Evolutionary conservation across 2,329 filamentous ascomycete species (phyloP), one percentile per base, ranked within the genome.

Genomic region (Cercospora sp.): DNA sequence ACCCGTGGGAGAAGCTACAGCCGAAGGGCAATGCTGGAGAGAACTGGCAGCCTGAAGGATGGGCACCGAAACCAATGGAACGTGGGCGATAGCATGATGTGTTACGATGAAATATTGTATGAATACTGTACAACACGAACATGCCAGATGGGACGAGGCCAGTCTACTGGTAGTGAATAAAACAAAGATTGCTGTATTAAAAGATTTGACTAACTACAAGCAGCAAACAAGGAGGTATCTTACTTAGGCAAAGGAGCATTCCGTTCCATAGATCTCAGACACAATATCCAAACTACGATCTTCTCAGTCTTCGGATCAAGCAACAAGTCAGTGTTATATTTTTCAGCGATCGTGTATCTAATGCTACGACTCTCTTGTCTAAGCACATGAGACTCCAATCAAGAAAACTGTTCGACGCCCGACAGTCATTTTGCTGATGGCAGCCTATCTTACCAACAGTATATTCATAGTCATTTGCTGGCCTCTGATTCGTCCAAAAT

Each of bases 31-130:
- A 77, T 30, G 79, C 80, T 10, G 77, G 81, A 23, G 80, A 84
- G 64, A 80, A 80, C 7, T 84, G 80, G 81, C 82, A 84, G 75
- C 83, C 83, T 1, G 73, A 80, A 65, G 73, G 74, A 10, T 85
- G 83, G 83, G 78, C 78, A 18, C 83, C 82, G 31, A 78, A 76
- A 13, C 78, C 78, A 18, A 76, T 78, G 57, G 76, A 74, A 58
- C 53, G 78, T 67, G 74, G 78, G 64, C 73, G 64, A 70, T 63
- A 45, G 51, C 51, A 36, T 6, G 42, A 65, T 48, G 2, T 31
- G 39, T 58, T 7, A 20, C 3, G 53, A 33, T 31, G 26, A 7
- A 31, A 16, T 20, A 58, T 0, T 58, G 53, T 58, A 58, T 58
- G 26, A 58, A 58, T 16, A 58, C 53, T 58, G 26, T 58, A 58